Evolutionary conservation across 106 monocot species (phyloP), one percentile per base, ranked within the genome.

Genomic region (Allium sativum): DNA sequence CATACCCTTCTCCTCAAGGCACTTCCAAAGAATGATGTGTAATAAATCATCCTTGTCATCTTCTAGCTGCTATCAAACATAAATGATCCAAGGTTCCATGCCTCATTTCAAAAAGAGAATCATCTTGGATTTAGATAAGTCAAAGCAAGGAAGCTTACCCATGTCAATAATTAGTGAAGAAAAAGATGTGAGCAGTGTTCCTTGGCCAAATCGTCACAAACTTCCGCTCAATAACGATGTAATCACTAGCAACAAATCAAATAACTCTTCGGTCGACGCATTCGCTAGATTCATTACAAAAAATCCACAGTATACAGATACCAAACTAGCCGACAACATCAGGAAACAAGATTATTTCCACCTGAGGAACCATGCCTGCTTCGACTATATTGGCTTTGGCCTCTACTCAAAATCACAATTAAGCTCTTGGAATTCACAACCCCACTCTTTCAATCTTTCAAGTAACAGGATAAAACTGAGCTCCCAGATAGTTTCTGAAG

Each of bases 241-340:
- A 21, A 81, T 89, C 72, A 81, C 84, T 65, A 76, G 78, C 70
- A 78, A 78, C 21, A 81, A 89, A 65, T 81, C 78, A 21, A 71
- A 84, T 58, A 84, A 84, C 8, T 4, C 68, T 21, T 44, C 81
- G 21, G 17, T 59, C 0, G 74, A 84, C 3, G 74, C 89, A 61
- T 78, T 72, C 65, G 53, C 73, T 22, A 61, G 15, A 52, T 89
- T 89, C 65, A 22, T 64, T 15, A 64, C 72, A 10, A 68, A 64
- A 1, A 84, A 78, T 59, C 89, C 89, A 7, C 78, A 76, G 18
- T 89, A 78, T 55, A 20, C 17, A 10, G 67, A 68, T n/a, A 70
- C 84, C 8, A 57, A 74, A 8, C 21, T 44, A 31, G 89, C 76
- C 4, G 84, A 89, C 56, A 31, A n/a, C 42, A 70, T 89, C 48